Conservation (phyloP, 1,284 basidiomycete species). For the Microbotryum silenes-acaulis region DNA sequence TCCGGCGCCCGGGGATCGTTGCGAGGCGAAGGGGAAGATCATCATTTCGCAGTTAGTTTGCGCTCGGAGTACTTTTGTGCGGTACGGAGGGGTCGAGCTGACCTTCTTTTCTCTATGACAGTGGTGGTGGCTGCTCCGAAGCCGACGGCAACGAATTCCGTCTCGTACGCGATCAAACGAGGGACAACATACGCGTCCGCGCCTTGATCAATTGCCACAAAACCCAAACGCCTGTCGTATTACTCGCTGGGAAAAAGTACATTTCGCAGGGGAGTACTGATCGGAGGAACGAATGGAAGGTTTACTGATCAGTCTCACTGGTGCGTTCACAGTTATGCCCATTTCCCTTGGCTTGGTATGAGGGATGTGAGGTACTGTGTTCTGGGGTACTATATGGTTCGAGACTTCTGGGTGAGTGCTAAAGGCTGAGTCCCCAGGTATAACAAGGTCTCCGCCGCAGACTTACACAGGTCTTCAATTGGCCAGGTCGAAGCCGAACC, state of each 20-base stretch:
- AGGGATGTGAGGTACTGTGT: slow-evolving; percentile 16
- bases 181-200: slow-evolving; percentile 13
- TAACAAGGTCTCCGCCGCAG: not conserved
- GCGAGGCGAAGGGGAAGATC: slow-evolving; percentile 11
- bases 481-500: slow-evolving; percentile 26
- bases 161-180: slow-evolving; percentile 8
- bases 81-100: too few relatives aligned
- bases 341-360: slow-evolving; percentile 11
- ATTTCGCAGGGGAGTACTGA: not conserved
- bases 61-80: too few relatives aligned
- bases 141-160: slow-evolving; percentile 3
- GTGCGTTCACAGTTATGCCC: not conserved
- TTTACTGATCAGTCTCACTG: not conserved
- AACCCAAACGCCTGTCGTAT: slow-evolving; percentile 16
- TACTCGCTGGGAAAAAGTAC: slow-evolving; percentile 19
- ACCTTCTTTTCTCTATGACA: not conserved
- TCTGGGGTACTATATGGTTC: slow-evolving; percentile 23
- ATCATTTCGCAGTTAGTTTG: slow-evolving; percentile 21
- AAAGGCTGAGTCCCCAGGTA: not conserved
- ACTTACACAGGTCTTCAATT: not conserved
- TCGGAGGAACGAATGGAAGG: not conserved
- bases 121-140: slow-evolving; percentile 25
- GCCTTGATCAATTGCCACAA: slow-evolving; percentile 24
- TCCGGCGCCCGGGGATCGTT: slow-evolving; percentile 11
- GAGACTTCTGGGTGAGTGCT: slow-evolving; percentile 16